A percentile compares a stretch with the other conserved stretches of the same genome.
phyloP scores from a whole-genome alignment of 2,329 filamentous ascomycete species.

The Venturia nashicola region DNA sequence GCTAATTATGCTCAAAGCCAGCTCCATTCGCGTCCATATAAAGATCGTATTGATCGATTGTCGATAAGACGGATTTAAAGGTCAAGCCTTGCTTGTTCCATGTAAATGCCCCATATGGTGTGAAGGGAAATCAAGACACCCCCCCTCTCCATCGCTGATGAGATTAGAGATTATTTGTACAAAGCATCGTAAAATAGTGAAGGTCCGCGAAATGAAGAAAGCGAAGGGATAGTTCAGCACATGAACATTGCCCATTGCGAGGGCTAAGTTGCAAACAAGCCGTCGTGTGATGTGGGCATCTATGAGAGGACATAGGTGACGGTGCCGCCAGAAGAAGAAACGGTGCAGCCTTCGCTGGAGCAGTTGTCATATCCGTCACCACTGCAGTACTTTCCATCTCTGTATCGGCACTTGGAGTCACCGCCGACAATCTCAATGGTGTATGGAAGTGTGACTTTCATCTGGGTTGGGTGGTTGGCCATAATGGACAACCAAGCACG shows the following conservation, averaged over 20 bases:
- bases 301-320: conserved; percentile 7
- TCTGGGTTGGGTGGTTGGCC: conserved; percentile 64
- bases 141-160: background rate
- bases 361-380: conserved; percentile 33
- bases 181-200: background rate
- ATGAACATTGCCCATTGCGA: background rate
- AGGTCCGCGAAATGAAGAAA: background rate
- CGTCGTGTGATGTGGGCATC: background rate
- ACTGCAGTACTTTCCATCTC: conserved; percentile 49
- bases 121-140: background rate
- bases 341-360: conserved; percentile 62
- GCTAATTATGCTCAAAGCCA: background rate
- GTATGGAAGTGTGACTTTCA: conserved; percentile 57
- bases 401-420: conserved; percentile 51
- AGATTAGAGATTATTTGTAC: conserved; percentile 1
- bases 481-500: conserved; percentile 73
- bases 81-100: background rate
- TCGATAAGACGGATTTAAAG: background rate
- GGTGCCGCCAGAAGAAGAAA: conserved; percentile 22
- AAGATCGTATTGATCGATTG: background rate
- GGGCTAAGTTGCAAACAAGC: background rate
- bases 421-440: conserved; percentile 67
- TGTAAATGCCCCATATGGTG: background rate
- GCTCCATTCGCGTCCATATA: background rate
- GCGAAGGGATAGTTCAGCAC: background rate